Evolutionary conservation across 2,329 filamentous ascomycete genomes (phyloP).

Genomic region (Cladorrhinum sp.): DNA sequence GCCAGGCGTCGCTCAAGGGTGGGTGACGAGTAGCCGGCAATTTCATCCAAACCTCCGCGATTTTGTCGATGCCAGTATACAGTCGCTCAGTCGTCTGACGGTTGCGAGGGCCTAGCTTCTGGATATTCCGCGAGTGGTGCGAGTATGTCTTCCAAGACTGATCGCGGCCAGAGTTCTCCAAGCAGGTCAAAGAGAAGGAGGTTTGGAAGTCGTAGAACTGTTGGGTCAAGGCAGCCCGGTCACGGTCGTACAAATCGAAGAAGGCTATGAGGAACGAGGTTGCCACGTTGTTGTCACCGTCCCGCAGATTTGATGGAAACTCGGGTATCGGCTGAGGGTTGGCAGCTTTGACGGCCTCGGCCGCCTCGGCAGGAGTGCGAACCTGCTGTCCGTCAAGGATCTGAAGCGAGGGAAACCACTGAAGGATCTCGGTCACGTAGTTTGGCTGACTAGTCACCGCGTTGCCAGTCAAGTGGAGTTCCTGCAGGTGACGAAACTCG

Average conservation of each 20-base stretch:
- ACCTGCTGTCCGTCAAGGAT: slow-evolving; percentile 73
- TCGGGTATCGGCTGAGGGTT: slow-evolving; percentile 59
- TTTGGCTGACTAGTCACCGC: slow-evolving; percentile 63
- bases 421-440: slow-evolving; percentile 66
- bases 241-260: slow-evolving; percentile 68
- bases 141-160: slow-evolving; percentile 73
- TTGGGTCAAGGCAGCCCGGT: slow-evolving; percentile 60
- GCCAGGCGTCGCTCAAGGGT: slow-evolving; percentile 70
- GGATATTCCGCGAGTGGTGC: slow-evolving; percentile 73
- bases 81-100: slow-evolving; percentile 62
- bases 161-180: slow-evolving; percentile 51
- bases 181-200: slow-evolving; percentile 72
- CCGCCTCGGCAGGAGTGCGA: slow-evolving; percentile 68
- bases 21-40: slow-evolving; percentile 75
- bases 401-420: slow-evolving; percentile 80
- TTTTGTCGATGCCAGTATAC: slow-evolving; percentile 61
- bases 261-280: slow-evolving; percentile 74
- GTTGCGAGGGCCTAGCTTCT: slow-evolving; percentile 58
- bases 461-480: slow-evolving; percentile 75
- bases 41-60: slow-evolving; percentile 65
- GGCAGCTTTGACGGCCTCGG: slow-evolving; percentile 45
- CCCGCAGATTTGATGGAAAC: slow-evolving; percentile 66
- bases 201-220: slow-evolving; percentile 75
- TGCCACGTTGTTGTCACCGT: slow-evolving; percentile 66
- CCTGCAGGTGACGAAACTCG: slow-evolving; percentile 75